Base-by-base conservation (phyloP, 768 basidiomycete genomes). In the Lentinula boryana region DNA sequence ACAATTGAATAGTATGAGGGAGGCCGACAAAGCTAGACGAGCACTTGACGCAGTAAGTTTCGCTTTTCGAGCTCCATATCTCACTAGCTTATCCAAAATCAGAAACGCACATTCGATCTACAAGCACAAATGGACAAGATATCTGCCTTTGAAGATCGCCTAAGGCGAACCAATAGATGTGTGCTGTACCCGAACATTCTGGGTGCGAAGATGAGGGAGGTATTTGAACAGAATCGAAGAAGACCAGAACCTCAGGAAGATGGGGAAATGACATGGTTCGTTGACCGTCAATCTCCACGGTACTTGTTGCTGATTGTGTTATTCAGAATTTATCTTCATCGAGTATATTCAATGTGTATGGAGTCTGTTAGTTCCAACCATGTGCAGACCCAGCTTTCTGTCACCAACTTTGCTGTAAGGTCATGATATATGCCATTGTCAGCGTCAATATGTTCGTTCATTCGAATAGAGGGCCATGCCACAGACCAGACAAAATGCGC, bases 1-100 rank as follows among this genome's bases (percentile, higher is more conserved):
- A 64, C 87, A 91, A 60, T 66, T 91, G 65, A 78, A 85, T 66
- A 82, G 76, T 67, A 82, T 88, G 85, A 80, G 86, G 59, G 86
- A 90, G 41, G 89, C 89, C 41, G 86, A 85, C 16, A 78, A 79
- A 63, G 79, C 79, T 1, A 86, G 81, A 64, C 79, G 85, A 9
- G 72, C 73, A 18, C 71, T 75, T 44, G 87, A 88, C 64, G 77
- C 79, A 51, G 88, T 88, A 52, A 64, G 82, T 68, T 21, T 51
- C 38, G 9, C 49, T 52, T 21, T 23, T 27, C 2, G 32, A 1
- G n/a, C 58, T 33, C 16, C 27, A 5, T 12, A 12, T 1, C 33
- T 23, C 27, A 27, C 36, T 50, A 8, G 36, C 35, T 40, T 9
- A 51, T 18, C 23, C 23, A 12, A n/a, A 7, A 18, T 7, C 46